Conservation (phyloP, 306 rosid genomes). For the Cucumis hystrix region DNA sequence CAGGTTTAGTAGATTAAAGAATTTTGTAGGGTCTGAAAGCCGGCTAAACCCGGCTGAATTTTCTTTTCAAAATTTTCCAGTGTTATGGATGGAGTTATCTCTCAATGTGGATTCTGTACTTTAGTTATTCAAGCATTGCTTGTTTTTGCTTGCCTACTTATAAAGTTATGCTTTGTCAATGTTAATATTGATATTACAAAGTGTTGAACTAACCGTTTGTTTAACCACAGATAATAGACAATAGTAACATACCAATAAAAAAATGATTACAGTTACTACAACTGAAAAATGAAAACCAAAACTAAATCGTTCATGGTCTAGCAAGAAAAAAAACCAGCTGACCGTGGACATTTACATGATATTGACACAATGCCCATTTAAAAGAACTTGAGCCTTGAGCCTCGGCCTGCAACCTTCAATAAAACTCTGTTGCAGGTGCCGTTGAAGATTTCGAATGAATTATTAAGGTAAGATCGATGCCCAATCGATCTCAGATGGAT, state of each 20-base stretch:
- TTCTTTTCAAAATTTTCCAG: neutral
- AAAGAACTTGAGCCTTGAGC: neutral
- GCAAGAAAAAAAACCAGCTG: slow-evolving; percentile 66
- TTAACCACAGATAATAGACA: neutral
- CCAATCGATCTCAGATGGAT: slow-evolving; percentile 98
- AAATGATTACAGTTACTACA: neutral
- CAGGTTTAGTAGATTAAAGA: neutral
- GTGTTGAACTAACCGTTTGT: neutral
- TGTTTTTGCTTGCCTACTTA: neutral
- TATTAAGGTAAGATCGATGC: slow-evolving; percentile 34
- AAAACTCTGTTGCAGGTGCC: slow-evolving; percentile 46
- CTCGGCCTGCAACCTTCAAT: slow-evolving; percentile 58
- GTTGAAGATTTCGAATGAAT: neutral
- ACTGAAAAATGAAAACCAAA: neutral
- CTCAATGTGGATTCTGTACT: neutral
- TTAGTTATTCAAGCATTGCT: neutral
- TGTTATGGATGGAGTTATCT: neutral
- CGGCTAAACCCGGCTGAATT: neutral
- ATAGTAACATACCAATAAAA: neutral
- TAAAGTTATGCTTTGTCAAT: neutral
- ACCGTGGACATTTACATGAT: slow-evolving; percentile 31
- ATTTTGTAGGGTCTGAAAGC: too few species aligned
- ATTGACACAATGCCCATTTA: slow-evolving; percentile 23
- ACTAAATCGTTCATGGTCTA: slow-evolving; percentile 20
- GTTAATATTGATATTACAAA: neutral